Percentiles rank a stretch among this genome's conserved stretches.
These are phyloP conservation scores for Tetrapisispora taiwanensis DNA, from an alignment of 805 yeast genomes.

Conservation along the genomic window DNA sequence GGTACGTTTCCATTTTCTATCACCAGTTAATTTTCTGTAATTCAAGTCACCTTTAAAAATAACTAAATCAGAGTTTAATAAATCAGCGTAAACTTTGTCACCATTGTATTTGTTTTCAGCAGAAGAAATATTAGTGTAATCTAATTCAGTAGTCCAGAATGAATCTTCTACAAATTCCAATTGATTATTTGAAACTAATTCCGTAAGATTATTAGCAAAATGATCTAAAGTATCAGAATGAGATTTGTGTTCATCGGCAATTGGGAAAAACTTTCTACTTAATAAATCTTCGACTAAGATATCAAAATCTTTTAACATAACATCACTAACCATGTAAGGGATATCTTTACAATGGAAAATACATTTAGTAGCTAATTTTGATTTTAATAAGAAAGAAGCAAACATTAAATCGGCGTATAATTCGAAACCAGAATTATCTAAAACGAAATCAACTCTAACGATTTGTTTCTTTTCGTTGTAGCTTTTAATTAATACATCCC, in stretches of 20 bases:
- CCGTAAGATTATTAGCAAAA: slow-evolving; percentile 37
- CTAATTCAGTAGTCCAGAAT: slow-evolving; percentile 79
- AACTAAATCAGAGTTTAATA: slow-evolving; percentile 55
- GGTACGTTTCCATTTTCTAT: slow-evolving; percentile 75
- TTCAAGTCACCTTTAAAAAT: slow-evolving; percentile 94
- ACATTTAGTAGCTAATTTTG: slow-evolving; percentile 52
- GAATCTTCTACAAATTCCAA: slow-evolving; percentile 47
- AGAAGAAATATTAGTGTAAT: slow-evolving; percentile 61
- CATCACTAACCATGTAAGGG: slow-evolving; percentile 98
- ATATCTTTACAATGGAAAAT: slow-evolving; percentile 79
- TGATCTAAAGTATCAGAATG: slow-evolving; percentile 36
- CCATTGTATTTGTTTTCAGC: slow-evolving; percentile 43
- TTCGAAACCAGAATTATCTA: slow-evolving; percentile 94
- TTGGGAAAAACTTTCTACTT: slow-evolving; percentile 41
- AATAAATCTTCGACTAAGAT: slow-evolving; percentile 46
- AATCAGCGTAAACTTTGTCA: slow-evolving; percentile 46
- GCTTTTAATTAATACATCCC: slow-evolving; percentile 36
- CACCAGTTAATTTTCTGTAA: slow-evolving; percentile 89
- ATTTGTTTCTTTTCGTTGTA: slow-evolving; percentile 12
- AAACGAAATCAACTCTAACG: slow-evolving; percentile 65
- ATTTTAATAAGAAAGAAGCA: slow-evolving; percentile 57
- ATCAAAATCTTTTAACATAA: slow-evolving; percentile 71
- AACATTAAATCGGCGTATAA: slow-evolving; percentile 74
- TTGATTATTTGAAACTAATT: slow-evolving; percentile 37
- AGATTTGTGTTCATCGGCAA: slow-evolving; percentile 8